Evolutionary conservation across 2,329 filamentous ascomycete species (phyloP), one percentile per base, ranked within the genome.

Genomic region (Pseudogymnoascus sp.): DNA sequence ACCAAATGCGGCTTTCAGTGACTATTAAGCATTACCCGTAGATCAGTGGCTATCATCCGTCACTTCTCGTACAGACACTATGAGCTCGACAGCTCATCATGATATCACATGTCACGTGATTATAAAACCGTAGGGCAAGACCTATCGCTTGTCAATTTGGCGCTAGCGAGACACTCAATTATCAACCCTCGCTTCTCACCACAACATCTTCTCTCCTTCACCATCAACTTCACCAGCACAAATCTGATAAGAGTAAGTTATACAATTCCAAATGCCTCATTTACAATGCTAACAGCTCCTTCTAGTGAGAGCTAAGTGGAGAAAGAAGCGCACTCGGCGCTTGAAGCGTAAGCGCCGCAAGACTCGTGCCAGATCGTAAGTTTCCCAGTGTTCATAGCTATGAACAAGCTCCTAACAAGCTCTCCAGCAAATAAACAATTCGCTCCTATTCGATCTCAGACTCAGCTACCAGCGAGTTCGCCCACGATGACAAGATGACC

Each of bases 291-390:
- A 58, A 58, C 57, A 58, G 47, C 47, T 8, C 14, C 4, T n/a
- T 5, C 3, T 80, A 80, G 85, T 87, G 84, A 83, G 93, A 94
- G 92, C 91, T 77, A 97, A 97, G 86, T 97, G 94, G 94, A 94
- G 93, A 86, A 99, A 99, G 90, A 99, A 99, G 93, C 87, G 94
- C 79, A 92, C 96, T 82, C 86, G 94, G 75, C 88, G 94, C 81
- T 91, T 99, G 80, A 97, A 97, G 89, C 89, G 92, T 78, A 99
- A 99, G 92, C 91, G 94, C 84, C 95, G 94, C 91, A 99, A 99
- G 93, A 96, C 94, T 82, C 87, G 94, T 79, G 94, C 93, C 74
- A 83, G 94, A 83, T 92, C 87, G 94, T 97, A 85, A 85, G 91
- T 80, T 66, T 41, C 62, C 41, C 41, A 11, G n/a, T 8, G 35